Evolutionary conservation across 2,329 filamentous ascomycete species (phyloP), one percentile per base, ranked within the genome.

Genomic region (Trichophyton verrucosum): DNA sequence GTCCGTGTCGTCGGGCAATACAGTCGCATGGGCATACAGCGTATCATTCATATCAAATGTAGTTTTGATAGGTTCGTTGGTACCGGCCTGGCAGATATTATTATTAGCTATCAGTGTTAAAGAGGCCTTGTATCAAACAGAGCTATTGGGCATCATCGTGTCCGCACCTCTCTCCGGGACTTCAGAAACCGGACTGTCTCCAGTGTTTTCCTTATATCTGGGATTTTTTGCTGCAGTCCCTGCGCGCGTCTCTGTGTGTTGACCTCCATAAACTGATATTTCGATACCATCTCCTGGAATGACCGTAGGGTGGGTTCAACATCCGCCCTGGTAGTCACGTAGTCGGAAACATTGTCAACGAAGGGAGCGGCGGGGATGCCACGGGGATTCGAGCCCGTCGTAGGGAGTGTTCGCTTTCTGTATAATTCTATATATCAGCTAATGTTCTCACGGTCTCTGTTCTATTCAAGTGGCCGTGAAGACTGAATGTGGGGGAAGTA

Each of bases 261-360:
- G 72, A 87, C 80, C 77, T 97, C 91, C 94, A 99, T 99, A 77
- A 97, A 99, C 75, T 97, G 94, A 78, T 99, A 99, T 81, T 99
- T 99, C 68, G 91, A 95, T 72, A 73, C 71, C 70, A 75, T 75
- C 65, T 78, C 76, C 66, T 78, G 76, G 69, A 78, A 78, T 17
- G 71, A 72, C 62, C 72, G 71, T 3, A 78, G 72, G 1, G 76
- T 78, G 22, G 72, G 66, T 64, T 78, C 76, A 64, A 78, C 76
- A 57, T 78, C 76, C 3, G 72, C 71, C 61, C 75, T 72, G 4
- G 72, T 72, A 51, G 75, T 73, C 65, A 78, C 76, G 63, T 78
- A 78, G 67, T 78, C 76, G 64, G 67, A 65, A 46, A 78, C 75
- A 70, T 77, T 72, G 68, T 75, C 73, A 70, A 78, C 71, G 67